Evolutionary conservation across 768 basidiomycete genomes (phyloP).

Genomic region (Trametes maxima): DNA sequence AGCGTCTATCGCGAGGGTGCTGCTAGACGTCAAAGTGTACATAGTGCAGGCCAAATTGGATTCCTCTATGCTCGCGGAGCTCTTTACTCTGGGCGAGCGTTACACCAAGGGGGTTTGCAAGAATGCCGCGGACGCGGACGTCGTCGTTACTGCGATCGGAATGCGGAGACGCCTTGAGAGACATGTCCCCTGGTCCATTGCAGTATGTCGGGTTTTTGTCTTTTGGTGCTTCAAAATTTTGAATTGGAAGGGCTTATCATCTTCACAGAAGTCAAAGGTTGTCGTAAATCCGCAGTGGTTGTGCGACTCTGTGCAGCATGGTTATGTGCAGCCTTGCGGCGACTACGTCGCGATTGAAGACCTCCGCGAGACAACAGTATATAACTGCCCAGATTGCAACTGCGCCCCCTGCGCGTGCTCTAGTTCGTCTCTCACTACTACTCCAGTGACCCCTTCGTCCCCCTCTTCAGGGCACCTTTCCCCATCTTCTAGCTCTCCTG

Average conservation of each 20-base stretch:
- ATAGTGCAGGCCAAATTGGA: slow-evolving; percentile 36
- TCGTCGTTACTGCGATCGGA: slow-evolving; percentile 64
- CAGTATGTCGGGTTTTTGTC: slow-evolving; percentile 45
- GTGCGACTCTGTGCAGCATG: slow-evolving; percentile 51
- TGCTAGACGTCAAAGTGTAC: slow-evolving; percentile 26
- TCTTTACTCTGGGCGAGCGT: slow-evolving; percentile 33
- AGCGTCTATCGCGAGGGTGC: slow-evolving; percentile 10
- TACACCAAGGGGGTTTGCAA: slow-evolving; percentile 38
- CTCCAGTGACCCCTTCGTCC: not conserved
- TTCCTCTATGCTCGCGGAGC: slow-evolving; percentile 29
- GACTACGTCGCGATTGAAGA: slow-evolving; percentile 59
- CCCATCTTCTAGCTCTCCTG: not conserved
- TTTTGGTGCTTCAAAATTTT: not conserved
- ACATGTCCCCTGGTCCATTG: slow-evolving; percentile 64
- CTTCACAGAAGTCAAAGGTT: slow-evolving; percentile 56
- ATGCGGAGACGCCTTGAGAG: slow-evolving; percentile 73
- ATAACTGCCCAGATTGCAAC: slow-evolving; percentile 45
- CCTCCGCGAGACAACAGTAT: slow-evolving; percentile 48
- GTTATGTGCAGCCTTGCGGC: slow-evolving; percentile 50
- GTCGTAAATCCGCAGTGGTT: slow-evolving; percentile 78
- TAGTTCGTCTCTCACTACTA: slow-evolving; percentile 20
- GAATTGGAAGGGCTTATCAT: not conserved
- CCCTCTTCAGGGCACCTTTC: not conserved
- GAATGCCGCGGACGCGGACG: slow-evolving; percentile 53
- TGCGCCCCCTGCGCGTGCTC: slow-evolving; percentile 28